Evolutionary conservation across 2,329 filamentous ascomycete species (phyloP).

Genomic region (Hypoxylon sp.): DNA sequence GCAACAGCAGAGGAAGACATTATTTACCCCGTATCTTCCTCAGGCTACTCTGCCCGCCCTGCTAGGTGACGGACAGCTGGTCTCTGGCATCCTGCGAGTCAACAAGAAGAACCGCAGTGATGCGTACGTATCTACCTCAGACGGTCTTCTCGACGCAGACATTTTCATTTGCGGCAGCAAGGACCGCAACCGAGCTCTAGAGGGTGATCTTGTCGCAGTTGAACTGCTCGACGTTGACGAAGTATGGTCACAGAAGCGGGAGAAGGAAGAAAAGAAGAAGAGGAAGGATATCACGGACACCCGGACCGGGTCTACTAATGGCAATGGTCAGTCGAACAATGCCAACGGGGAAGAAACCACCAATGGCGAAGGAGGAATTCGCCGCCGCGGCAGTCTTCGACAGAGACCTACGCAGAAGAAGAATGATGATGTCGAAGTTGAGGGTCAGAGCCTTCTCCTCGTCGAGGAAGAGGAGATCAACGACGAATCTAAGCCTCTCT

Average conservation of each 20-base stretch:
- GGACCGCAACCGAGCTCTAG: constrained; percentile 94
- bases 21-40: constrained; percentile 97
- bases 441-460: constrained; percentile 93
- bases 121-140: constrained; percentile 93
- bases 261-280: constrained; percentile 99
- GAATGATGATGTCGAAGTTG: constrained; percentile 98
- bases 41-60: constrained; percentile 93
- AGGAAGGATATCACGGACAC: constrained; percentile 98
- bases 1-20: constrained; percentile 93
- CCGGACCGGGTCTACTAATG: constrained; percentile 77
- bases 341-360: constrained; percentile 68
- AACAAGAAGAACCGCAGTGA: constrained; percentile 99
- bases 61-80: constrained; percentile 88
- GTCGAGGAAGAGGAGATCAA: constrained; percentile 99
- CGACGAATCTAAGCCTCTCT: constrained; percentile 96
- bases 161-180: constrained; percentile 99
- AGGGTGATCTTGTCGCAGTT: constrained; percentile 93
- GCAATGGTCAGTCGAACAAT: constrained; percentile 69
- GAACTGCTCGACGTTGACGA: constrained; percentile 98
- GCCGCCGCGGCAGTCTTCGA: constrained; percentile 90
- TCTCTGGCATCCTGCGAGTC: constrained; percentile 94
- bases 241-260: constrained; percentile 97
- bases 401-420: constrained; percentile 99
- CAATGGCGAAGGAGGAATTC: constrained; percentile 81
- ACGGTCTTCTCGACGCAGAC: constrained; percentile 88